Evolutionary conservation across 371 early-diverging fungal species (phyloP).

Genomic region (Nematocida homosporus): DNA sequence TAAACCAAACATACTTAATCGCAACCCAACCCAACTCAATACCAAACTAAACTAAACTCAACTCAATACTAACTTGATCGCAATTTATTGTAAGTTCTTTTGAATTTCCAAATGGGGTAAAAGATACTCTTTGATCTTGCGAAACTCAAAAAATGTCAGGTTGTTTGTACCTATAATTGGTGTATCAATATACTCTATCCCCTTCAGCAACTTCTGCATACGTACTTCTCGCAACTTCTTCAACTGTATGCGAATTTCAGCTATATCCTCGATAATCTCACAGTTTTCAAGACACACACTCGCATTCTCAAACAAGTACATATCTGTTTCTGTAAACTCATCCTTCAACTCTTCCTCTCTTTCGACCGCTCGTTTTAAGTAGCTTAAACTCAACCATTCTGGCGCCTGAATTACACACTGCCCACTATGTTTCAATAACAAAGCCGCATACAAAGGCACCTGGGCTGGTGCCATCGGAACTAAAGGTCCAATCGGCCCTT

Average conservation of each 20-base stretch:
- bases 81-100: no score
- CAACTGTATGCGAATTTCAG: slow-evolving; percentile 37
- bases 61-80: no score
- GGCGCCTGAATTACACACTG: slow-evolving; percentile 40
- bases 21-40: no score
- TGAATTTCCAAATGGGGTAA: slow-evolving; percentile 34
- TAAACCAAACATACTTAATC: no score
- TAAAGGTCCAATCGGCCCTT: slow-evolving; percentile 42
- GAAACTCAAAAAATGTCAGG: slow-evolving; percentile 49
- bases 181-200: slow-evolving; percentile 47
- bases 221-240: slow-evolving; percentile 34
- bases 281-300: slow-evolving; percentile 24
- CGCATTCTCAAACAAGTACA: slow-evolving; percentile 53
- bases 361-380: slow-evolving; percentile 27
- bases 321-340: slow-evolving; percentile 32
- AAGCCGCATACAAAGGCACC: slow-evolving; percentile 43
- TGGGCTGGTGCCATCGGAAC: slow-evolving; percentile 35
- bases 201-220: slow-evolving; percentile 45
- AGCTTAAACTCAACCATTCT: slow-evolving; percentile 16
- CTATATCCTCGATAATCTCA: slow-evolving; percentile 14
- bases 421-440: slow-evolving; percentile 27
- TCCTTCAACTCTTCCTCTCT: slow-evolving; percentile 19
- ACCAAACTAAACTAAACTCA: no score
- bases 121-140: slow-evolving; percentile 50
- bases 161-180: slow-evolving; percentile 41